Evolutionary conservation across 805 yeast species (phyloP), one percentile per base, ranked within the genome.

Genomic region (Jamesozyma gamospora): DNA sequence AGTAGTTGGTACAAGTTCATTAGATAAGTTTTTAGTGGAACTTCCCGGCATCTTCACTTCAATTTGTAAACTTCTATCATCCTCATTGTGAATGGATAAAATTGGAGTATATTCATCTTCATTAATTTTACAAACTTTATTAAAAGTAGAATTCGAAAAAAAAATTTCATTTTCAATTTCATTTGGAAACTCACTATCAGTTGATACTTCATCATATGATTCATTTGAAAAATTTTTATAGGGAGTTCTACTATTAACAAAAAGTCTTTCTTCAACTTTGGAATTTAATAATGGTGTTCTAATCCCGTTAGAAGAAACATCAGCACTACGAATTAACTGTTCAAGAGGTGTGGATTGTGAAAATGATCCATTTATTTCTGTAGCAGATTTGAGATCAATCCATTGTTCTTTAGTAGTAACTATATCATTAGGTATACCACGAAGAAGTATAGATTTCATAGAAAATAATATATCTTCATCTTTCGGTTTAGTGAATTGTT

Each of bases 321-420:
- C 60, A 3, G 60, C 60, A 1, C 60, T 53, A 15, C 41, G 46
- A 9, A 59, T 55, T 21, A 56, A 39, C 39, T 56, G 62, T 14
- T 55, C 59, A 35, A 32, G 37, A 2, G 64, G 64, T 2, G 63
- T 58, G 21, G 46, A 43, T 19, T 41, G 39, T 2, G 41, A 32
- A 4, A 41, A 16, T 11, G 25, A 16, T 1, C 32, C 27, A 16
- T 31, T 32, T 18, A 18, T 31, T 10, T 24, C 19, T 14, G 42
- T 42, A 6, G 48, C 45, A 12, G 50, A 36, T 26, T 41, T 47
- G 13, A 44, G 16, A 29, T 48, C 46, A 11, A 54, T 18, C 47
- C 47, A 51, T 40, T 55, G 60, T 28, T 48, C 41, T 17, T 41
- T 40, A 13, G 39, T 30, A 4, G 32, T 35, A 4, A 37, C 34